These are phyloP conservation scores for Venturia carpophila DNA, from an alignment of 2,329 filamentous ascomycete species.

Conservation along the genomic window DNA sequence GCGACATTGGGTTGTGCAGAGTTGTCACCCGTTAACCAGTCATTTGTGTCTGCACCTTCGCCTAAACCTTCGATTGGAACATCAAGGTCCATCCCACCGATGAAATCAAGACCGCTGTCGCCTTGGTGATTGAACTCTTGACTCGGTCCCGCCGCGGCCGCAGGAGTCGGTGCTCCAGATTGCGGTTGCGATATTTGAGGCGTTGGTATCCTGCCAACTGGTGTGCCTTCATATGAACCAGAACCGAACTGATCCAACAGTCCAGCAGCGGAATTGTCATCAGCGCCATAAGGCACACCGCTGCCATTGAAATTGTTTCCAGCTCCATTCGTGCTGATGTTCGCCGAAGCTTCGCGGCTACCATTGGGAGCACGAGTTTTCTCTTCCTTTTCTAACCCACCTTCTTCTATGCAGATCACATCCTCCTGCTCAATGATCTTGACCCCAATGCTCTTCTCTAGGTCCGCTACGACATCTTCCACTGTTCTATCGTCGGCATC, in stretches of 20 bases:
- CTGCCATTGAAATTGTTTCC: conserved; percentile 16
- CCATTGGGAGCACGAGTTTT: conserved; percentile 20
- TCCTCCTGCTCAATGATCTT: conserved; percentile 57
- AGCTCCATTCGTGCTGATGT: conserved; percentile 19
- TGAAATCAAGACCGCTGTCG: conserved; percentile 23
- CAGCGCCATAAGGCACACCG: conserved; percentile 11
- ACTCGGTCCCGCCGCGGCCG: conserved; percentile 49
- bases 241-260: conserved; percentile 63
- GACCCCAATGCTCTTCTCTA: conserved; percentile 64
- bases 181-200: conserved; percentile 47
- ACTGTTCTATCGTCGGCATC: conserved; percentile 5
- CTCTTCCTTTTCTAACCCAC: conserved; percentile 58
- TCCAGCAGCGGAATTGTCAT: conserved; percentile 44
- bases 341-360: not conserved
- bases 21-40: conserved; percentile 35
- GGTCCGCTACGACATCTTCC: conserved; percentile 66
- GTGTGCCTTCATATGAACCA: conserved; percentile 53
- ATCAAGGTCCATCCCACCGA: conserved; percentile 35
- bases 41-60: conserved; percentile 30
- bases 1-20: not conserved
- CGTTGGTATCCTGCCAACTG: conserved; percentile 52
- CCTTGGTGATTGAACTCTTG: conserved; percentile 22
- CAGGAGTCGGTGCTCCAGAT: conserved; percentile 39
- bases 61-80: conserved; percentile 53
- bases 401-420: conserved; percentile 67